These are phyloP conservation scores for Misopates orontium DNA, from an alignment of 257 asterid genomes.

Conservation along the genomic window DNA sequence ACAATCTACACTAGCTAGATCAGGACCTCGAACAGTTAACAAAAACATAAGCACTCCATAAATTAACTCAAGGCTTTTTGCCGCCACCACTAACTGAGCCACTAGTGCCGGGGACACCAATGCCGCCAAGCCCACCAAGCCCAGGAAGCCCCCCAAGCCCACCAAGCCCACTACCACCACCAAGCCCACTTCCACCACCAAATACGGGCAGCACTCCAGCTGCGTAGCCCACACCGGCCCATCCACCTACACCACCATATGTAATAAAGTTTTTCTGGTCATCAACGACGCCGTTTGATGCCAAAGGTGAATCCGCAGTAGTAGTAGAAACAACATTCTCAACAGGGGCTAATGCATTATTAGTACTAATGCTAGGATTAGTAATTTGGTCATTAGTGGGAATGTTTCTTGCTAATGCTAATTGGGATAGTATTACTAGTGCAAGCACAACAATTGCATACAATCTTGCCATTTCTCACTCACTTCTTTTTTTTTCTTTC, in stretches of 20 bases:
- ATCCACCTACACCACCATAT: conserved; percentile 69
- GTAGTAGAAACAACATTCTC: conserved; percentile 23
- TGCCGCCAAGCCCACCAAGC: not conserved
- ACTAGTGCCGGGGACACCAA: conserved; percentile 1
- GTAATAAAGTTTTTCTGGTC: conserved; percentile 65
- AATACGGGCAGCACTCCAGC: conserved; percentile 37
- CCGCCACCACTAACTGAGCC: conserved; percentile 28
- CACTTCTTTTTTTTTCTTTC: not conserved
- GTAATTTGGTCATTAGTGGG: conserved; percentile 34
- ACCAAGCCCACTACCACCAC: not conserved
- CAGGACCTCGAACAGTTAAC: too few relatives aligned
- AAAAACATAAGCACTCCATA: too few relatives aligned
- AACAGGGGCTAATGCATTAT: conserved; percentile 8
- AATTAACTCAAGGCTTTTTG: too few relatives aligned
- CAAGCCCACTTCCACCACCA: conserved; percentile 19
- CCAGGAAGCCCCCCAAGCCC: not conserved
- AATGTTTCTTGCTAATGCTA: conserved; percentile 51
- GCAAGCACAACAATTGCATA: conserved; percentile 40
- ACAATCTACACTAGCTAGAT: too few relatives aligned
- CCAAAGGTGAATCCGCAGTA: conserved; percentile 33
- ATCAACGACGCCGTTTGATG: conserved; percentile 28
- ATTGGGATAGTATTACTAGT: conserved; percentile 28
- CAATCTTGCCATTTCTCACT: conserved; percentile 46
- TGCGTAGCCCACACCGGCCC: conserved; percentile 54
- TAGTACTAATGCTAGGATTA: conserved; percentile 16